These are phyloP conservation scores for Talaromyces sp. DNA, from an alignment of 2,329 filamentous ascomycete genomes.

Conservation along the genomic window DNA sequence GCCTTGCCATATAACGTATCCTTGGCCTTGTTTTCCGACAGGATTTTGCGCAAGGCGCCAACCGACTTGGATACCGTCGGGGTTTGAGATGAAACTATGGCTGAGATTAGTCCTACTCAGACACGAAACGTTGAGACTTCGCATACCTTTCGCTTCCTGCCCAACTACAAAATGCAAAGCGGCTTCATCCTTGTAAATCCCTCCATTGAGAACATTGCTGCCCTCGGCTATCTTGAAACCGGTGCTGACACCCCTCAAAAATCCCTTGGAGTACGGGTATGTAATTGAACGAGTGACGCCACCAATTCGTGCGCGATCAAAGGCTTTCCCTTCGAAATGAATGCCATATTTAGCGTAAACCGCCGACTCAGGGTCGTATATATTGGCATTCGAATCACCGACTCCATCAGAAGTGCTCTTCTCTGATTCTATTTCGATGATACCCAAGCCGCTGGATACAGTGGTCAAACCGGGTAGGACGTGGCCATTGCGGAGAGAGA, in stretches of 20 bases:
- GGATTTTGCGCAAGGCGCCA: constrained; percentile 35
- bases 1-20: constrained; percentile 40
- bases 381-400: constrained; percentile 55
- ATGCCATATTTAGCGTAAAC: constrained; percentile 47
- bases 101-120: neutral
- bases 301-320: constrained; percentile 52
- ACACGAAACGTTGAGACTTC: neutral
- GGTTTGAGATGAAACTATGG: constrained; percentile 20
- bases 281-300: constrained; percentile 60
- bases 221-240: constrained; percentile 55
- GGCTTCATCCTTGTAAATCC: constrained; percentile 52
- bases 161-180: constrained; percentile 53
- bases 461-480: constrained; percentile 60
- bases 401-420: constrained; percentile 45
- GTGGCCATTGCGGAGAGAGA: constrained; percentile 58
- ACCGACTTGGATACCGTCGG: constrained; percentile 31
- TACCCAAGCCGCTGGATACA: constrained; percentile 59
- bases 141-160: constrained; percentile 31
- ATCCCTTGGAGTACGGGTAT: constrained; percentile 50
- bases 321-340: constrained; percentile 53
- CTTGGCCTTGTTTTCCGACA: constrained; percentile 34
- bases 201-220: constrained; percentile 47
- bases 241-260: constrained; percentile 57
- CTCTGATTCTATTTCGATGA: constrained; percentile 63
- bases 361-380: constrained; percentile 28